Conservation (phyloP, 2,329 filamentous ascomycete genomes). For the Colletotrichum falcatum region DNA sequence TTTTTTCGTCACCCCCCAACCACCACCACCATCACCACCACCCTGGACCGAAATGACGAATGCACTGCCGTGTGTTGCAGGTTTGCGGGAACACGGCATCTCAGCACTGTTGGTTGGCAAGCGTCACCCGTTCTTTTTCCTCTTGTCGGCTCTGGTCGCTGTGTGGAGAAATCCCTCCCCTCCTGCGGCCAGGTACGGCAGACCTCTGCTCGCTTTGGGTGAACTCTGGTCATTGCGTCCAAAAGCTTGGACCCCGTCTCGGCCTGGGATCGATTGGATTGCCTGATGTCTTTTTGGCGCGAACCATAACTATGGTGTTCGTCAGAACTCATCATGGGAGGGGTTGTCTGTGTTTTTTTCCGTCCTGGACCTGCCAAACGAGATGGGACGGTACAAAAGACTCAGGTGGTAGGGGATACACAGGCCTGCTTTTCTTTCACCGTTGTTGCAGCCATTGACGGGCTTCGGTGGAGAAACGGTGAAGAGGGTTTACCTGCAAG, state of each 20-base stretch:
- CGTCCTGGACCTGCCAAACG: slow-evolving; percentile 15
- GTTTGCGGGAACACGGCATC: slow-evolving; percentile 21
- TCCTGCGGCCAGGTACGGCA: not conserved
- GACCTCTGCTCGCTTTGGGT: slow-evolving; percentile 1
- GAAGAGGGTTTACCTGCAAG: slow-evolving; percentile 1
- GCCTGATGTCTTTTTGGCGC: not conserved
- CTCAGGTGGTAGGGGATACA: slow-evolving; percentile 24
- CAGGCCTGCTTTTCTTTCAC: not conserved
- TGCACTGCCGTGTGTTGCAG: not conserved
- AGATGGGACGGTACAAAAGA: slow-evolving; percentile 17
- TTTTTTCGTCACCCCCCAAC: slow-evolving; percentile 1
- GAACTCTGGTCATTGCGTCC: not conserved
- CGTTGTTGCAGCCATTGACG: not conserved
- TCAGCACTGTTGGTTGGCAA: slow-evolving; percentile 17
- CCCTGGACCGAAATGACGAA: slow-evolving; percentile 33
- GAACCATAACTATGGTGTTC: not conserved
- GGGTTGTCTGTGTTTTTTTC: not conserved
- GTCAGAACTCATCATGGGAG: slow-evolving; percentile 21
- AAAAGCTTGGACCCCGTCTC: not conserved
- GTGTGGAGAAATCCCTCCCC: not conserved
- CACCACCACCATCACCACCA: not conserved
- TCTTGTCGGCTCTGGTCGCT: not conserved
- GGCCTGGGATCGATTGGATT: not conserved
- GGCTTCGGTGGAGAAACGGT: not conserved
- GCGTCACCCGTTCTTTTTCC: slow-evolving; percentile 15